Conservation (phyloP, 1,139 yeast species). For the Kazachstania sp. region DNA sequence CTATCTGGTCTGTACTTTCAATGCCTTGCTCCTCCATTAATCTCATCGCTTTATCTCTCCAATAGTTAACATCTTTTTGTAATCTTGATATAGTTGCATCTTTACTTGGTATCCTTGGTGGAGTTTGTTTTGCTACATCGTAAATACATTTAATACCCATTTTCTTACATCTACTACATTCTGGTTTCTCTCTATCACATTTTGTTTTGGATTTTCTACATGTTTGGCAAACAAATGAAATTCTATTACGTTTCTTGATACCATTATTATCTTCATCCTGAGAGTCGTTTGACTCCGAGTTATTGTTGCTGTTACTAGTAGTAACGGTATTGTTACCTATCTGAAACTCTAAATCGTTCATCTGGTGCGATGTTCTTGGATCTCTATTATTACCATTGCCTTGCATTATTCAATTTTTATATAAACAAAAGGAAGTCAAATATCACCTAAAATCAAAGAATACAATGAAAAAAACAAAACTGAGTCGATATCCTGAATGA, state of each 20-base stretch:
- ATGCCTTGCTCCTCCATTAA: constrained; percentile 6
- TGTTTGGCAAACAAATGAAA: constrained; percentile 30
- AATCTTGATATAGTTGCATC: constrained; percentile 29
- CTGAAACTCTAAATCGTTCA: no score
- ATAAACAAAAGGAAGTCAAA: no score
- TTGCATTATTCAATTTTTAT: no score
- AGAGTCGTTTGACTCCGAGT: neutral
- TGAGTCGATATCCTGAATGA: no score
- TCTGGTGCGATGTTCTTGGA: no score
- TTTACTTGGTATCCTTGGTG: constrained; percentile 30
- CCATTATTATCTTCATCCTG: neutral
- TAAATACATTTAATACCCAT: constrained; percentile 24
- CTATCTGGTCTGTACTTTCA: neutral
- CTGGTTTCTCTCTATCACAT: constrained; percentile 30
- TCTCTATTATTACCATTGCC: no score
- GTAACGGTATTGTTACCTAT: neutral
- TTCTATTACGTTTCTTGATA: constrained; percentile 23
- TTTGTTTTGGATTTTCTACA: constrained; percentile 31
- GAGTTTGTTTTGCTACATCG: constrained; percentile 26
- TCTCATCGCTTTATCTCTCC: constrained; percentile 19
- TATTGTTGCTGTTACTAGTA: neutral
- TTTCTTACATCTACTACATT: constrained; percentile 27
- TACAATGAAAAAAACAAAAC: no score
- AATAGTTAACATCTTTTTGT: constrained; percentile 25
- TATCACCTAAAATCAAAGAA: no score